These are phyloP conservation scores for Penicillium hordei DNA, from an alignment of 2,329 filamentous ascomycete genomes.

Conservation along the genomic window DNA sequence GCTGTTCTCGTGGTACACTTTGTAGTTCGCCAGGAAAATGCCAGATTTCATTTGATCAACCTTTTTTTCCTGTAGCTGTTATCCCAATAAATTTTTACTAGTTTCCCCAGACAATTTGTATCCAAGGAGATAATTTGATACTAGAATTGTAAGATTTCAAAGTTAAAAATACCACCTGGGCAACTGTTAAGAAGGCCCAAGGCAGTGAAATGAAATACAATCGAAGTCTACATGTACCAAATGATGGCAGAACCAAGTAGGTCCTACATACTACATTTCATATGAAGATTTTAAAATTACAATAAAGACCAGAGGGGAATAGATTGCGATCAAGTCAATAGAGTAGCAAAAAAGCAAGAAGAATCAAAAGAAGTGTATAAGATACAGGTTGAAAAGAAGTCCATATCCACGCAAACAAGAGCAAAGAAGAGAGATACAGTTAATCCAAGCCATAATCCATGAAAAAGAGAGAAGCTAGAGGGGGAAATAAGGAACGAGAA, in stretches of 20 bases:
- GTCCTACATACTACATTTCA: background rate
- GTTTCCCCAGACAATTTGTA: background rate
- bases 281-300: background rate
- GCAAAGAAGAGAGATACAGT: constrained; percentile 10
- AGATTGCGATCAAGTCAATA: constrained; percentile 8
- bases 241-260: background rate
- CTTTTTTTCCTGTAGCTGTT: background rate
- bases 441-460: constrained; percentile 8
- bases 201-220: no score
- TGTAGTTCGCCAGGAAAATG: constrained; percentile 22
- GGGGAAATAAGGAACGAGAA: constrained; percentile 7
- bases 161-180: no score
- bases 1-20: constrained; percentile 13
- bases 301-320: constrained; percentile 4
- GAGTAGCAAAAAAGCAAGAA: constrained; percentile 2
- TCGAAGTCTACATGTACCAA: background rate
- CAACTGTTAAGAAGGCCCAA: no score
- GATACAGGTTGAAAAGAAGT: constrained; percentile 1
- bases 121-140: background rate
- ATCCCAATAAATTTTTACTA: background rate
- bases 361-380: background rate
- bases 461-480: constrained; percentile 1
- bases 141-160: constrained; percentile 10
- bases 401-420: constrained; percentile 13
- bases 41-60: constrained; percentile 10